phyloP scores from a whole-genome alignment of 2,329 filamentous ascomycete species.

The Calonectria hongkongensis region DNA sequence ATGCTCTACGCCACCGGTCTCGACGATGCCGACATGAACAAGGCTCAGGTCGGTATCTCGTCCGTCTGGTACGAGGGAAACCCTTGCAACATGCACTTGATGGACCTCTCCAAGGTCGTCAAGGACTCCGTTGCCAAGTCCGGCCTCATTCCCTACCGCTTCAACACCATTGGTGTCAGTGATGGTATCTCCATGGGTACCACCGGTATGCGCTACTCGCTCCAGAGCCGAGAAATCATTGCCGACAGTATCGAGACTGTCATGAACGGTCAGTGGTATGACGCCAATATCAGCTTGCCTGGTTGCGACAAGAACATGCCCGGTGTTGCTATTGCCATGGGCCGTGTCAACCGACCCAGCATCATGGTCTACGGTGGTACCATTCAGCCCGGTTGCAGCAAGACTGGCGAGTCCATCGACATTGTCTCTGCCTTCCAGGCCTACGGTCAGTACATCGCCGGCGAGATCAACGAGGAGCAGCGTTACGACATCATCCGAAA shows the following conservation, averaged over 20 bases:
- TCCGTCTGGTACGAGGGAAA: constrained; percentile 99
- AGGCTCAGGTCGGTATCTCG: constrained; percentile 97
- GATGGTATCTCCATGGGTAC: constrained; percentile 99
- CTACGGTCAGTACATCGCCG: constrained; percentile 95
- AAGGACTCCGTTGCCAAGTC: constrained; percentile 78
- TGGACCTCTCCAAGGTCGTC: constrained; percentile 89
- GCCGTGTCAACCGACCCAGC: constrained; percentile 92
- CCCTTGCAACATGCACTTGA: constrained; percentile 98
- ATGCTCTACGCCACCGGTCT: constrained; percentile 99
- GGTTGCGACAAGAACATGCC: constrained; percentile 99
- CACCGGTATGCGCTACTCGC: constrained; percentile 94
- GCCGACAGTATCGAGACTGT: constrained; percentile 99
- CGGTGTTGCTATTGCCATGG: constrained; percentile 94
- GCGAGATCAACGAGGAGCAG: constrained; percentile 92
- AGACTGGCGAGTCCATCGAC: constrained; percentile 85
- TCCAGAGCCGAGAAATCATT: constrained; percentile 97
- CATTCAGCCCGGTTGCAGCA: constrained; percentile 92
- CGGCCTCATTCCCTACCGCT: constrained; percentile 93
- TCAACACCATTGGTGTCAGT: constrained; percentile 99
- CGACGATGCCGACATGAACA: constrained; percentile 90
- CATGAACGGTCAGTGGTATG: constrained; percentile 99
- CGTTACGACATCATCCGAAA: constrained; percentile 96
- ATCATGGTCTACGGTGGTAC: constrained; percentile 99
- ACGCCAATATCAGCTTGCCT: constrained; percentile 96
- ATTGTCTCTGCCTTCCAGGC: constrained; percentile 99